Percentiles rank a stretch among this genome's conserved stretches.
Evolutionary conservation across 345 rosid species (phyloP).

Genomic region (Arabidopsis arenosa): DNA sequence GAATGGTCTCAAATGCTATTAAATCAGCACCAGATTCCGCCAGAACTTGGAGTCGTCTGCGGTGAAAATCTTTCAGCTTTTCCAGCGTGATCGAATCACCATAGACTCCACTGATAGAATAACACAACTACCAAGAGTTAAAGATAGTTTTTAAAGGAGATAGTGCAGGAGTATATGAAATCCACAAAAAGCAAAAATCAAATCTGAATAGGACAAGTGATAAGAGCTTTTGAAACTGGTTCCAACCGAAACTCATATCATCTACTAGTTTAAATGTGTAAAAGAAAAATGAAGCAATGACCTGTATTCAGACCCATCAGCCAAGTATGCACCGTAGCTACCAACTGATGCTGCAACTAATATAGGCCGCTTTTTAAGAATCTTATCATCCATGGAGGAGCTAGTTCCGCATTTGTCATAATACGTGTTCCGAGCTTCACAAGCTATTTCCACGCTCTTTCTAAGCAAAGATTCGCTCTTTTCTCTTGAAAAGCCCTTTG

Average conservation of each 20-base stretch:
- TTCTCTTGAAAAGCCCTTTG: conserved; percentile 66
- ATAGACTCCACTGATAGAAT: conserved; percentile 59
- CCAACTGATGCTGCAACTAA: conserved; percentile 85
- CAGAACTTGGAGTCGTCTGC: conserved; percentile 71
- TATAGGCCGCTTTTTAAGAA: conserved; percentile 58
- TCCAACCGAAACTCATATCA: neutral
- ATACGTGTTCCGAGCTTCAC: conserved; percentile 66
- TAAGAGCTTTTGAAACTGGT: conserved; percentile 2
- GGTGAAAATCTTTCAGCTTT: conserved; percentile 71
- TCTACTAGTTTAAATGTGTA: neutral
- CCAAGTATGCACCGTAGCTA: conserved; percentile 87
- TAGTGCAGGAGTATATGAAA: neutral
- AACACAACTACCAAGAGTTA: conserved; percentile 26
- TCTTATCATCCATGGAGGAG: conserved; percentile 44
- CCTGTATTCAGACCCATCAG: conserved; percentile 93
- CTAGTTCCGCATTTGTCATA: conserved; percentile 51
- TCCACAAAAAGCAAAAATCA: conserved; percentile 10
- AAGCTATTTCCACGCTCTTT: conserved; percentile 73
- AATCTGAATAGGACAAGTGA: neutral
- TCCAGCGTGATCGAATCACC: conserved; percentile 64
- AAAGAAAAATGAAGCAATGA: conserved; percentile 31
- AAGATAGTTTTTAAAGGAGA: conserved; percentile 14
- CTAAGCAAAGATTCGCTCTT: conserved; percentile 65
- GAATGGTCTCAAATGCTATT: conserved; percentile 84
- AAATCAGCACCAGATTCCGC: conserved; percentile 74